These are phyloP conservation scores for Cordyceps cicadae DNA, from an alignment of 2,329 filamentous ascomycete species.

Conservation along the genomic window DNA sequence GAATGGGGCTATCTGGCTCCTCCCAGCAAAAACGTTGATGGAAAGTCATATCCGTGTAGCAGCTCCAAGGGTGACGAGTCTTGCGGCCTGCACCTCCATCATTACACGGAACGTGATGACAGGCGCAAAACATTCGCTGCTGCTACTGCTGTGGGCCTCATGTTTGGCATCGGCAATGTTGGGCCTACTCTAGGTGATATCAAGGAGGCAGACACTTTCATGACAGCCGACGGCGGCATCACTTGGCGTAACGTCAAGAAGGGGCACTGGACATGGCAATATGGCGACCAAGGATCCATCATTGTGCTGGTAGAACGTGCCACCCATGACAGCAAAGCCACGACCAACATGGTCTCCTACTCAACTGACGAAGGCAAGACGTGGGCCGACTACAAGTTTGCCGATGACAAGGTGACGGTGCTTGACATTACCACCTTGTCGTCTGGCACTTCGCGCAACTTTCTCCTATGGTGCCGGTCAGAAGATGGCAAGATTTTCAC, in stretches of 20 bases:
- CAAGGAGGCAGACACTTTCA: conserved; percentile 77
- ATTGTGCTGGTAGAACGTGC: conserved; percentile 76
- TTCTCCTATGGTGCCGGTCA: conserved; percentile 73
- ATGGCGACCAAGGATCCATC: conserved; percentile 89
- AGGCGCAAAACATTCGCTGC: conserved; percentile 82
- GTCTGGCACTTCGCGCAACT: conserved; percentile 83
- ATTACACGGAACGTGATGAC: conserved; percentile 85
- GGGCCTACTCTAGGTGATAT: conserved; percentile 58
- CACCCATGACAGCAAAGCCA: conserved; percentile 57
- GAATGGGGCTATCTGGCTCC: conserved; percentile 73
- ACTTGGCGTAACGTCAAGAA: conserved; percentile 80
- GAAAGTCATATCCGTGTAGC: conserved; percentile 63
- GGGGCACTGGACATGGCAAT: conserved; percentile 87
- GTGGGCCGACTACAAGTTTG: conserved; percentile 72
- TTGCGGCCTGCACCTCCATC: conserved; percentile 87
- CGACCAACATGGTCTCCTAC: conserved; percentile 64
- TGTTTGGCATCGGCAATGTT: conserved; percentile 89
- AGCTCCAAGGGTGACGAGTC: conserved; percentile 49
- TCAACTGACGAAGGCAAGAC: conserved; percentile 71
- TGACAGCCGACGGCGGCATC: conserved; percentile 85
- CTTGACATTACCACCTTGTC: conserved; percentile 79
- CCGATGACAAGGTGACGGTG: conserved; percentile 61
- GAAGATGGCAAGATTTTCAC: conserved; percentile 54
- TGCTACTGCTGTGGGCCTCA: conserved; percentile 75
- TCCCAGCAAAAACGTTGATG: conserved; percentile 62